A percentile compares a stretch with the other conserved stretches of the same genome.
These are phyloP conservation scores for Aegle marmelos DNA, from an alignment of 345 rosid species.

Conservation along the genomic window DNA sequence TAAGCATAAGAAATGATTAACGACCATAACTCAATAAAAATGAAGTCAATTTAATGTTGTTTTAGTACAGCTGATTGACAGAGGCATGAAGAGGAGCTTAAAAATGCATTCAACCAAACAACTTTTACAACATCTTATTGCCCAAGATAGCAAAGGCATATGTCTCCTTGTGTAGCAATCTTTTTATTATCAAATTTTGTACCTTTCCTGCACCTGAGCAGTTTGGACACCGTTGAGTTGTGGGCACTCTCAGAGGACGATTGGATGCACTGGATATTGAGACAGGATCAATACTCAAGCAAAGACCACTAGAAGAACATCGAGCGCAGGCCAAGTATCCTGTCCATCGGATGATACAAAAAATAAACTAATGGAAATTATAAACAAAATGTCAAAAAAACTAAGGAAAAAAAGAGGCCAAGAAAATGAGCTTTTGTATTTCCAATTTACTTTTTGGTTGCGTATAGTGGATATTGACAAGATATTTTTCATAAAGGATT, in stretches of 20 bases:
- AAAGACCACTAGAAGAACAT: conserved; percentile 81
- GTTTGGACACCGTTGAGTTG: conserved; percentile 62
- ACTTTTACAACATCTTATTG: conserved; percentile 2
- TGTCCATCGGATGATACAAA: conserved; percentile 23
- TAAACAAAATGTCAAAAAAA: neutral
- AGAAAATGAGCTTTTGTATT: neutral
- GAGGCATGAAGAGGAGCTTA: neutral
- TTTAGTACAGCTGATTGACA: neutral
- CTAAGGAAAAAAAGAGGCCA: too few species aligned
- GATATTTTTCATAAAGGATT: neutral
- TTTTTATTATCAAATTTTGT: neutral
- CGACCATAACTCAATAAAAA: neutral
- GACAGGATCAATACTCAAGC: conserved; percentile 58
- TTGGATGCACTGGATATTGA: conserved; percentile 44
- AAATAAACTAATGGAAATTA: neutral
- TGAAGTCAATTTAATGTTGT: neutral
- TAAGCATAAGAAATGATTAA: conserved; percentile 15
- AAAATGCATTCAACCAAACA: neutral
- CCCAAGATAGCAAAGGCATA: neutral
- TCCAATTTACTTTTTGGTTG: neutral
- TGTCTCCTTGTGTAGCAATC: neutral
- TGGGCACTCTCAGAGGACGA: conserved; percentile 51
- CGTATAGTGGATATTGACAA: neutral
- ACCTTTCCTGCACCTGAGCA: conserved; percentile 99
- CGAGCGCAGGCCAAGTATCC: conserved; percentile 95